Percentiles rank a stretch among this genome's conserved stretches.
Evolutionary conservation across 1,284 basidiomycete genomes (phyloP).

Genomic region (Rhizopogon hawkerae): DNA sequence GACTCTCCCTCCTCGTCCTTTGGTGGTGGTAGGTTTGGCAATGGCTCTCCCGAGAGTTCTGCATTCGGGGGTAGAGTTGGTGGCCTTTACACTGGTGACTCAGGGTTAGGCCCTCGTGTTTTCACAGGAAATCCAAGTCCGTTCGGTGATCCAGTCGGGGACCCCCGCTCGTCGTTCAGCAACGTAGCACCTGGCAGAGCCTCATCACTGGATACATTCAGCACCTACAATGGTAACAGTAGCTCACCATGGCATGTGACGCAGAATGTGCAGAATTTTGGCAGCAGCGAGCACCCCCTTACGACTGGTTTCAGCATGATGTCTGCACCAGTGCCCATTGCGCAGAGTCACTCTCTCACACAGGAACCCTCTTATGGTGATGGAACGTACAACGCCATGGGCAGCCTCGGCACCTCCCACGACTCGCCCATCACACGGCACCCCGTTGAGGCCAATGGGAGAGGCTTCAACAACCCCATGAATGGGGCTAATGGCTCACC

Average conservation of each 20-base stretch:
- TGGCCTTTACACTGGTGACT: conserved; percentile 32
- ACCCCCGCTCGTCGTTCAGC: conserved; percentile 29
- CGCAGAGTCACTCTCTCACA: conserved; percentile 17
- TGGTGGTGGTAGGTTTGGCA: conserved; percentile 49
- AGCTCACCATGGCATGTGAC: conserved; percentile 33
- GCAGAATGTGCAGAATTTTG: conserved; percentile 17
- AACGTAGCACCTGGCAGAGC: conserved; percentile 29
- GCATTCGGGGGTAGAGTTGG: conserved; percentile 43
- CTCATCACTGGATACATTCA: conserved; percentile 36
- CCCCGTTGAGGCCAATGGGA: conserved; percentile 19
- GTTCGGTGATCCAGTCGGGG: conserved; percentile 29
- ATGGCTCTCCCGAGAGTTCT: conserved; percentile 60
- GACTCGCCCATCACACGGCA: conserved; percentile 18
- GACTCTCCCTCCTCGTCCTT: conserved; percentile 67
- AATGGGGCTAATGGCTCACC: conserved; percentile 16
- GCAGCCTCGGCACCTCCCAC: conserved; percentile 17
- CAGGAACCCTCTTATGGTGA: conserved; percentile 22
- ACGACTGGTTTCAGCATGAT: conserved; percentile 19
- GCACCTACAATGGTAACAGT: conserved; percentile 28
- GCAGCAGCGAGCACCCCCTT: conserved; percentile 19
- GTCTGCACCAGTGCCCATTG: conserved; percentile 15
- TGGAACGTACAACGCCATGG: conserved; percentile 16
- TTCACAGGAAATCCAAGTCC: conserved; percentile 27
- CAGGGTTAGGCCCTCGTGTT: conserved; percentile 25
- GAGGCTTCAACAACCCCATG: conserved; percentile 12